Base-by-base conservation (phyloP, 768 basidiomycete species). In the Suillus sp. region DNA sequence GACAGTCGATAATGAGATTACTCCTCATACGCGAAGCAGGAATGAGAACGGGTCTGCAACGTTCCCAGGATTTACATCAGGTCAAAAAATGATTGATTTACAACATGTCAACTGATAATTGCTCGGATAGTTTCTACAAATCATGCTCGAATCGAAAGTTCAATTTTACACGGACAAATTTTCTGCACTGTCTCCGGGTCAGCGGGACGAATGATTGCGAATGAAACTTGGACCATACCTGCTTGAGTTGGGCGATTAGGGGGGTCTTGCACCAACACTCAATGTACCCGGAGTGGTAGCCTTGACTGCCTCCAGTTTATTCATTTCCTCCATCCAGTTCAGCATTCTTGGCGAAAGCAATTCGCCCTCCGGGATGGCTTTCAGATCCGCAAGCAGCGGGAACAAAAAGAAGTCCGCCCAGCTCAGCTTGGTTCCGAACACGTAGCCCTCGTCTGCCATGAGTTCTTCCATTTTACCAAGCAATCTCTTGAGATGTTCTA, bases 401-500 rank as follows among this genome's bases (percentile, higher is more conserved):
- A 61, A 76, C 14, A 75, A 68, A 68, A 76, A 76, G 58, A 77
- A 74, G 64, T 75, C 74, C 16, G 75, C 74, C 74, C 74, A 75
- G 6, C 62, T 69, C 51, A 71, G n/a, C 43, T 67, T 64, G 14
- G 65, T 63, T 6, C 74, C 74, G 62, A 75, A 77, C 2, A 71
- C 61, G 30, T 71, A 75, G 16, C 75, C 75, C 6, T 69, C 63
- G 1, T 67, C 67, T 22, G 72, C 65, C 72, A 75, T 75, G 22
- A 48, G 27, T 0, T 63, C 66, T 55, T 75, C 74, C 16, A 37
- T n/a, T 11, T 4, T 35, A 30, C 42, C 20, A 34, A 75, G 69
- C 54, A 74, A 66, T 11, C 34, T 55, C 2, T 47, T 59, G 38
- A 75, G 65, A 1, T 62, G 51, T 0, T 59, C 67, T 13, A 77